These are phyloP conservation scores for Bacidia rubella DNA, from an alignment of 495 filamentous ascomycete genomes.

Conservation along the genomic window DNA sequence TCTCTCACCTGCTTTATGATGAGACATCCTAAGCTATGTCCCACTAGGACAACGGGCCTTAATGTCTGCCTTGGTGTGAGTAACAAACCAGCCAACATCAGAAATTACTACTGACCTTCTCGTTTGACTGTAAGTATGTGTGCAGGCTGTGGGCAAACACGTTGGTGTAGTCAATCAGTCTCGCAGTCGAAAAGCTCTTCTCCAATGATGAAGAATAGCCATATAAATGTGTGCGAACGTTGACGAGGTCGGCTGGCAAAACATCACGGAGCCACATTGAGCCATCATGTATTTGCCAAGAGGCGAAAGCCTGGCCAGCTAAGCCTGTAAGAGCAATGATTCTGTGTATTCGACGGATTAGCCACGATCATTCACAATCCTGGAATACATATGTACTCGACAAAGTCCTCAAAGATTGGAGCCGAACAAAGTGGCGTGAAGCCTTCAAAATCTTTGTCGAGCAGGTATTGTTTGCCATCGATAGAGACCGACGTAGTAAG, in stretches of 20 bases:
- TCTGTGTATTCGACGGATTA: slow-evolving; percentile 7
- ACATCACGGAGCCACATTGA: slow-evolving; percentile 30
- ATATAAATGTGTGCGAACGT: slow-evolving; percentile 24
- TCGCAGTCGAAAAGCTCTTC: slow-evolving; percentile 13
- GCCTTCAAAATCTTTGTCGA: slow-evolving; percentile 7
- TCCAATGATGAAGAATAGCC: slow-evolving; percentile 26
- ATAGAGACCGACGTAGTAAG: not conserved
- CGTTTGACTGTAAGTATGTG: slow-evolving; percentile 11
- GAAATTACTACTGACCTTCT: slow-evolving; percentile 6
- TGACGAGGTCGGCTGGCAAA: slow-evolving; percentile 22
- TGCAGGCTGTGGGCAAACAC: slow-evolving; percentile 18
- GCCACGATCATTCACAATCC: not conserved
- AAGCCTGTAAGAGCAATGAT: slow-evolving; percentile 27
- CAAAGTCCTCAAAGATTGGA: not conserved
- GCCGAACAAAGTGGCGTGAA: slow-evolving; percentile 7
- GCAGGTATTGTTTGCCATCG: not conserved
- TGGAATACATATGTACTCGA: slow-evolving; percentile 1
- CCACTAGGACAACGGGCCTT: slow-evolving; percentile 22
- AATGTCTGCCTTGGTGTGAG: slow-evolving; percentile 1
- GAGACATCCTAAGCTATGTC: slow-evolving; percentile 24
- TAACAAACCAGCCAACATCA: slow-evolving; percentile 8
- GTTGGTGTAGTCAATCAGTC: slow-evolving; percentile 18
- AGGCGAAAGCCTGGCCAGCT: slow-evolving; percentile 25
- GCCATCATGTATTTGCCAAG: slow-evolving; percentile 20
- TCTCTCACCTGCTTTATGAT: slow-evolving; percentile 20